Conservation (phyloP, 176 grass and related monocot genomes). For the Saccharum officinarum region DNA sequence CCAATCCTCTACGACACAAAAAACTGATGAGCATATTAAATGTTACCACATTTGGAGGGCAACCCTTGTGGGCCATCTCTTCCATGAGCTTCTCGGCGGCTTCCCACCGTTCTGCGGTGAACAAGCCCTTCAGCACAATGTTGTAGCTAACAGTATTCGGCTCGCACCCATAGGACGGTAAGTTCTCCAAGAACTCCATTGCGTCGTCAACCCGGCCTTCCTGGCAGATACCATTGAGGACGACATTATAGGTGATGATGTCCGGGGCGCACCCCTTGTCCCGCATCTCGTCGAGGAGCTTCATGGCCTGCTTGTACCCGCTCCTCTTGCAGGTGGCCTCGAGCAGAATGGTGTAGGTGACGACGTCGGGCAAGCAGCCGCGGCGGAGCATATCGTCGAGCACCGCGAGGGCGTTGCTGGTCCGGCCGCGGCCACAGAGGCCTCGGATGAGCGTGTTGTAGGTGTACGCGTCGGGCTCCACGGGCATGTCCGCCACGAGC, state of each 20-base stretch:
- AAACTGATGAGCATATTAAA: slow-evolving; percentile 64
- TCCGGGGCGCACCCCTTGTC: slow-evolving; percentile 50
- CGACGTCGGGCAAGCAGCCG: slow-evolving; percentile 49
- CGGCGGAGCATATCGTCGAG: slow-evolving; percentile 47
- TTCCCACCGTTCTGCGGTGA: slow-evolving; percentile 53
- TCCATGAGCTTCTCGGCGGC: slow-evolving; percentile 52
- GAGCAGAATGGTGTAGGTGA: slow-evolving; percentile 70
- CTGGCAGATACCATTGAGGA: slow-evolving; percentile 55
- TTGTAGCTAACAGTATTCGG: slow-evolving; percentile 62
- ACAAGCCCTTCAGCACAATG: slow-evolving; percentile 55
- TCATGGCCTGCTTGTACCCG: slow-evolving; percentile 56
- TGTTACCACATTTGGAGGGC: slow-evolving; percentile 56
- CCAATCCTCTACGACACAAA: slow-evolving; percentile 60
- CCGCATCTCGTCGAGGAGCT: slow-evolving; percentile 59
- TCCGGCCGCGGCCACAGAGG: slow-evolving; percentile 48
- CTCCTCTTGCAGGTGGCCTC: slow-evolving; percentile 54
- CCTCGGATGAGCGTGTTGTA: slow-evolving; percentile 66
- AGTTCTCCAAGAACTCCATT: slow-evolving; percentile 44
- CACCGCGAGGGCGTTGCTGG: slow-evolving; percentile 44
- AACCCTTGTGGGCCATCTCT: slow-evolving; percentile 49
- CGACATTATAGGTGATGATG: slow-evolving; percentile 62
- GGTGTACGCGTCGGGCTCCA: slow-evolving; percentile 46
- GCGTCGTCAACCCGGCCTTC: slow-evolving; percentile 55
- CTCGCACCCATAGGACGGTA: slow-evolving; percentile 41
- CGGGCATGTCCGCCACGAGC: slow-evolving; percentile 42